Base-by-base conservation (phyloP, 495 filamentous ascomycete species). In the Cercophora newfieldiana region DNA sequence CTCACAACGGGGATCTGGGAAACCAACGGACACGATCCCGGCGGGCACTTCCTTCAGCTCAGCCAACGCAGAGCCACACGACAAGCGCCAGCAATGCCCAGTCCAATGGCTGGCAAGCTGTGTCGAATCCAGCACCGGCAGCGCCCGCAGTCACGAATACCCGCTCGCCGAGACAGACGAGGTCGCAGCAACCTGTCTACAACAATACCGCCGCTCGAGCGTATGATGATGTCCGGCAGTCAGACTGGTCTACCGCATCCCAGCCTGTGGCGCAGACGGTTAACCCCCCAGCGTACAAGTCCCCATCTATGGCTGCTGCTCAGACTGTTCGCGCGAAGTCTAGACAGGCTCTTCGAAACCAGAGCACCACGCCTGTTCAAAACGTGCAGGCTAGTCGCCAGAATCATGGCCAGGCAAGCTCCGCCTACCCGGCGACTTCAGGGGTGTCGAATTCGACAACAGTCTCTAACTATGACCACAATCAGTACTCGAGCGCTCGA, bases 201-300 rank as follows among this genome's bases (percentile, higher is more conserved):
- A 33, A 56, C 19, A 16, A 68, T n/a, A n/a, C n/a, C n/a, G n/a
- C n/a, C 2, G 60, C 26, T 14, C 37, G 68, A 29, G 65, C 66
- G 3, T 71, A 69, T 61, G 70, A 73, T 33, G 69, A 70, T 50
- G 2, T 67, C 18, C 74, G 61, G 19, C 72, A 71, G 54, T n/a
- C 72, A 24, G 66, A 47, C 37, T 74, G 73, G 71, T 30, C 63
- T 12, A 31, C 37, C 14, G 55, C 63, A 1, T 8, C 63, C 25
- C 70, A 69, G 24, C 26, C 72, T n/a, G 37, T 63, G 10, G 18
- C 49, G 31, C 66, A 59, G 47, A 44, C 60, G 3, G 19, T 29
- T n/a, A 37, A 53, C 0, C 66, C 72, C 25, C 59, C 66, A 28
- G 61, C 57, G 14, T 54, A 55, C 16, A 64, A 37, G n/a, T 70